phyloP scores from a whole-genome alignment of 73 alveolate genomes.

The Uronychia binucleata region DNA sequence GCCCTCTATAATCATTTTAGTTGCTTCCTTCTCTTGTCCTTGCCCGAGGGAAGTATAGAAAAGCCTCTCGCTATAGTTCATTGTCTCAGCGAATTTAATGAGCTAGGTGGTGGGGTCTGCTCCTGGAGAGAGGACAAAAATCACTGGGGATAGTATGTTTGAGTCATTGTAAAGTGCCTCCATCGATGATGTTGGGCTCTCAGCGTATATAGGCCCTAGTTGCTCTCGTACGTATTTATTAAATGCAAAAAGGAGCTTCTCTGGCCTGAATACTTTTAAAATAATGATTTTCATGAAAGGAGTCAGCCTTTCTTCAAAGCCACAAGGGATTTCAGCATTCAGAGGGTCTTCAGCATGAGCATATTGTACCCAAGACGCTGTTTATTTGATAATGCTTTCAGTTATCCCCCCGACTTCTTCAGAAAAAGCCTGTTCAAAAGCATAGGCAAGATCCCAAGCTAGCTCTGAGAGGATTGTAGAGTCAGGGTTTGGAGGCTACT shows the following conservation, averaged over 20 bases:
- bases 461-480: conserved; percentile 69
- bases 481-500: conserved; percentile 92
- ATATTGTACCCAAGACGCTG: conserved; percentile 78
- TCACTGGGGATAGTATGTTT: conserved; percentile 72
- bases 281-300: conserved; percentile 64
- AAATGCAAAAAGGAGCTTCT: conserved; percentile 77
- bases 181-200: conserved; percentile 31
- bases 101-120: conserved; percentile 93
- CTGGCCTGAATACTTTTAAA: conserved; percentile 89
- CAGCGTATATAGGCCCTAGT: conserved; percentile 31
- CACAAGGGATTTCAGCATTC: conserved; percentile 34
- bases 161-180: conserved; percentile 73
- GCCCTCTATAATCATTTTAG: conserved; percentile 61
- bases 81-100: conserved; percentile 76
- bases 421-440: conserved; percentile 70
- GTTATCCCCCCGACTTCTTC: conserved; percentile 82
- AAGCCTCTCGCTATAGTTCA: conserved; percentile 63
- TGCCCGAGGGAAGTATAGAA: conserved; percentile 91
- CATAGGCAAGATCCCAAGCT: conserved; percentile 91
- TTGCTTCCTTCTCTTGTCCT: conserved; percentile 88
- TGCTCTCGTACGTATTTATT: conserved; percentile 39
- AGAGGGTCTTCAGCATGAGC: conserved; percentile 23
- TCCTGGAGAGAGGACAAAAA: conserved; percentile 89
- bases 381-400: conserved; percentile 49
- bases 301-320: conserved; percentile 19